Evolutionary conservation across 2,329 filamentous ascomycete species (phyloP).

Genomic region (Blastomyces percursus): DNA sequence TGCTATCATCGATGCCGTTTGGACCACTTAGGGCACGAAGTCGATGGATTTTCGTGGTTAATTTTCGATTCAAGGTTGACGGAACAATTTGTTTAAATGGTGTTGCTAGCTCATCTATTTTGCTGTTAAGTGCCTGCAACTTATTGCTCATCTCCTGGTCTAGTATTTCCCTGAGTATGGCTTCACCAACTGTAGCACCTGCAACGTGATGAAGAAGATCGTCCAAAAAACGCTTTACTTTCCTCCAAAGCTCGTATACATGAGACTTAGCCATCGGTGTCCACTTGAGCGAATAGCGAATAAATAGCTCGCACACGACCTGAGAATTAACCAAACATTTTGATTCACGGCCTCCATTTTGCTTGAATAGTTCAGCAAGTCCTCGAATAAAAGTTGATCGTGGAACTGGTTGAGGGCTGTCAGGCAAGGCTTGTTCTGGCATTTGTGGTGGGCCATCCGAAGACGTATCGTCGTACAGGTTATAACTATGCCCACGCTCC

Average conservation of each 20-base stretch:
- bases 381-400: slow-evolving; percentile 13
- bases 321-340: slow-evolving; percentile 32
- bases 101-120: slow-evolving; percentile 16
- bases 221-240: slow-evolving; percentile 14
- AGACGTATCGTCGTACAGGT: slow-evolving; percentile 12
- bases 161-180: slow-evolving; percentile 16
- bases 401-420: slow-evolving; percentile 14
- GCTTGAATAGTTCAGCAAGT: slow-evolving; percentile 11
- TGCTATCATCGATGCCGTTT: slow-evolving; percentile 2
- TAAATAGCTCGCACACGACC: slow-evolving; percentile 32
- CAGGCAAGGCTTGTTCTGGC: slow-evolving; percentile 6
- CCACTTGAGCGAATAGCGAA: slow-evolving; percentile 31
- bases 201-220: slow-evolving; percentile 16
- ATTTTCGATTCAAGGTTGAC: slow-evolving; percentile 13
- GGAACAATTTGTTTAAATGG: slow-evolving; percentile 16
- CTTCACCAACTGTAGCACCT: slow-evolving; percentile 10
- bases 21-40: slow-evolving; percentile 7
- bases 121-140: slow-evolving; percentile 14
- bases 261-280: slow-evolving; percentile 19
- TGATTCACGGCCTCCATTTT: slow-evolving; percentile 22
- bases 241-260: slow-evolving; percentile 15
- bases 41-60: slow-evolving; percentile 7
- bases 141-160: slow-evolving; percentile 14
- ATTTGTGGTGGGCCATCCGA: not conserved
- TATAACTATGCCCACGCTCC: slow-evolving; percentile 16